Evolutionary conservation across 2,329 filamentous ascomycete species (phyloP), one percentile per base, ranked within the genome.

Genomic region (Penicillium sp.): DNA sequence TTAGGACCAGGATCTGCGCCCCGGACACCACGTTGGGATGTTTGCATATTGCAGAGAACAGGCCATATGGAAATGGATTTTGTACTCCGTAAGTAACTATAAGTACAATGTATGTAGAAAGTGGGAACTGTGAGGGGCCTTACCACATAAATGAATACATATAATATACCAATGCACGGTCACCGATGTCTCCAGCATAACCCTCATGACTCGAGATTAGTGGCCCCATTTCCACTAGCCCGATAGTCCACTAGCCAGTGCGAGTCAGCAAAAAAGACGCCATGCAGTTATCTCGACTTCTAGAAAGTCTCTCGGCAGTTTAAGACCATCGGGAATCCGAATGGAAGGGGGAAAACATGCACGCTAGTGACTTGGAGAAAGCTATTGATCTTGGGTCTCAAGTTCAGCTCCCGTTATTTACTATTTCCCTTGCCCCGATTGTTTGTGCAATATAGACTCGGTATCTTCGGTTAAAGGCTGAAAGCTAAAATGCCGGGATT

Each of bases 191-290:
- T 46, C 44, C 34, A 32, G 7, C 7, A 20, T 44, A 9, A 16
- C 13, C 29, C 7, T 53, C 57, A 56, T 58, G 58, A 56, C 51
- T 63, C 63, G 60, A 57, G 49, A 45, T 32, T 22, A 56, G 48
- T 50, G 44, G 44, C 39, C 35, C 51, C 51, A 46, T 40, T 43
- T 22, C 35, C 24, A 44, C 39, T 51, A 44, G 32, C 34, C n/a
- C 29, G 20, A 20, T 29, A 22, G 4, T 26, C 20, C 16, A 3
- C 35, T 42, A 50, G 37, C 24, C 26, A 42, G 42, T 35, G 37
- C 29, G 26, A 42, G 35, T 42, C 37, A 22, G 48, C 8, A 3
- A 11, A 32, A 42, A 43, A 42, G 35, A 31, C 47, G 47, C 35
- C 24, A 50, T 44, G 48, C 48, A 50, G 20, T 35, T 16, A 22